phyloP scores from a whole-genome alignment of 306 rosid genomes.

The Quercus alba region DNA sequence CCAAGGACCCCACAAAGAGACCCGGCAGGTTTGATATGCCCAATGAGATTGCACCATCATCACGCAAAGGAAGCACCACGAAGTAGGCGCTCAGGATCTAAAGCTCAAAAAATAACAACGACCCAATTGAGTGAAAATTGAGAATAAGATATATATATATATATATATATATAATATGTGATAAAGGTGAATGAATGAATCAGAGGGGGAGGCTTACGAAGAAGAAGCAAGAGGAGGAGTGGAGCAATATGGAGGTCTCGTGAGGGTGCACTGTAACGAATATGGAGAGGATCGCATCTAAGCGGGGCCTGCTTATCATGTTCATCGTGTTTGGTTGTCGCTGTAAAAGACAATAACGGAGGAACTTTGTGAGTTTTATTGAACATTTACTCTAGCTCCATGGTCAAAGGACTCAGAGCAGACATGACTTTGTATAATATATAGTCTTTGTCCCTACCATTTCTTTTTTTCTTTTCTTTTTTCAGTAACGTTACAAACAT shows the following conservation, averaged over 20 bases:
- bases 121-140: not conserved
- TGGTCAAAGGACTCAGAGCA: not conserved
- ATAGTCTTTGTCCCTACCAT: too few species aligned
- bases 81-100: constrained; percentile 96
- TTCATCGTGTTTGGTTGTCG: not conserved
- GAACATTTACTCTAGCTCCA: not conserved
- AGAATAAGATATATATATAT: not conserved
- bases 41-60: constrained; percentile 87
- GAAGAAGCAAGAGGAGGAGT: constrained; percentile 86
- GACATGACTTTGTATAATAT: too few species aligned
- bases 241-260: constrained; percentile 73
- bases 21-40: constrained; percentile 84
- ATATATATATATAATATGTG: too few species aligned
- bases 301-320: constrained; percentile 47
- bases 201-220: constrained; percentile 49
- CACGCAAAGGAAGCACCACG: constrained; percentile 93
- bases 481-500: too few species aligned
- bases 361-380: not conserved
- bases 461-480: not conserved
- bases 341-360: not conserved
- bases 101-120: not conserved
- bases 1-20: constrained; percentile 73
- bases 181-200: not conserved
- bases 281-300: constrained; percentile 53
- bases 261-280: constrained; percentile 87